Base-by-base conservation (phyloP, 495 filamentous ascomycete species). In the Xylaria intraflava region DNA sequence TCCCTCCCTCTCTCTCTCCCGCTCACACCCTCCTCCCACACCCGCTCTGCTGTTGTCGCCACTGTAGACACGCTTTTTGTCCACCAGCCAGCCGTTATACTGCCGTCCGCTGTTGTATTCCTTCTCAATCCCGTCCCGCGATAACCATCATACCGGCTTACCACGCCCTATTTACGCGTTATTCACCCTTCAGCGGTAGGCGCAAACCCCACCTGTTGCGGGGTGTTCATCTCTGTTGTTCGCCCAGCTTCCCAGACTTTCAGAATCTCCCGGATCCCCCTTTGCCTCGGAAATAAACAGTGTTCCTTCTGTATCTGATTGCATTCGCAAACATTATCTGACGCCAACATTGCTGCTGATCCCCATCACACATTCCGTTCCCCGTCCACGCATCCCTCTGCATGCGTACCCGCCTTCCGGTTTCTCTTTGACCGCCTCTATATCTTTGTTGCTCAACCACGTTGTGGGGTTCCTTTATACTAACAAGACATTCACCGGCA, bases 141-240 rank as follows among this genome's bases (percentile, higher is more conserved):
- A 66, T 61, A 49, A 51, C 26, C 17, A 40, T 14, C 43, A 49
- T 42, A 26, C 44, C 49, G 29, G 30, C 55, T 49, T 48, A 19
- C 56, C 46, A 53, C 51, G 29, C 50, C 49, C 46, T 35, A 8
- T 57, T 46, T 44, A 60, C 64, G 64, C 59, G 61, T 66, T 65
- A 58, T 51, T 50, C 44, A 16, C 55, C 48, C 43, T 52, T 33
- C 57, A 62, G 57, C 44, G 46, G 50, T 58, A 60, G 64, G 64
- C 64, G 64, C 64, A 66, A 64, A 66, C 61, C 64, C 64, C 64
- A 66, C 64, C 35, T 56, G 58, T 54, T 66, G 64, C 64, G 64
- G 64, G 60, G n/a, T 4, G 64, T 61, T 47, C 19, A 51, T 55
- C 39, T 62, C 41, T 60, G 38, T 39, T 64, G 58, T 52, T 52